A percentile compares a stretch with the other conserved stretches of the same genome.
These are phyloP conservation scores for Casuarina cunninghamiana DNA, from an alignment of 306 rosid species.

Conservation along the genomic window DNA sequence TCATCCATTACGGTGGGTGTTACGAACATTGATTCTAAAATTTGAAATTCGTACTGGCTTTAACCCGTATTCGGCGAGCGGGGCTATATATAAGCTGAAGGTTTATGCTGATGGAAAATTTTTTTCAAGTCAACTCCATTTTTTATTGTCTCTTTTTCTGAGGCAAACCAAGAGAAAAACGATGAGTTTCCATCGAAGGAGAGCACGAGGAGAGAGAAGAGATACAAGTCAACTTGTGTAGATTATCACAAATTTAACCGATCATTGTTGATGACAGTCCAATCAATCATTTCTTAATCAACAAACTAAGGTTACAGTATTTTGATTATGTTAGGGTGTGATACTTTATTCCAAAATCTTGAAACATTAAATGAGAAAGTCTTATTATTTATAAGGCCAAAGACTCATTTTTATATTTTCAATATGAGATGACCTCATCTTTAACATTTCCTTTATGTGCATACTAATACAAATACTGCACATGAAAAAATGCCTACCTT, in stretches of 20 bases:
- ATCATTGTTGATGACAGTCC: conserved; percentile 29
- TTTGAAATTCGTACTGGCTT: conserved; percentile 8
- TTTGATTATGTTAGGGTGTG: conserved; percentile 1
- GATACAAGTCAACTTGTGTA: conserved; percentile 20
- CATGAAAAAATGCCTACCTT: too few species aligned
- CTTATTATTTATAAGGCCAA: too few species aligned
- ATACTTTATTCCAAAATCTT: too few species aligned
- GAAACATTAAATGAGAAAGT: too few species aligned
- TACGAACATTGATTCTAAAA: conserved; percentile 12
- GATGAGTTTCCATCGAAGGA: too few species aligned
- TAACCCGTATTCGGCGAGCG: conserved; percentile 16
- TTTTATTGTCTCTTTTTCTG: too few species aligned
- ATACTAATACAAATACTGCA: too few species aligned
- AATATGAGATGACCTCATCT: too few species aligned
- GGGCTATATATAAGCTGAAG: conserved; percentile 33
- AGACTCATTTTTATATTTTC: too few species aligned
- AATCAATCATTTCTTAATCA: neutral
- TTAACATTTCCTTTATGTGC: too few species aligned
- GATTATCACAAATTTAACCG: conserved; percentile 33
- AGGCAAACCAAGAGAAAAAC: too few species aligned
- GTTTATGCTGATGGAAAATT: conserved; percentile 14
- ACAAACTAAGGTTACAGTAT: conserved; percentile 18
- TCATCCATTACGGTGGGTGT: conserved; percentile 37
- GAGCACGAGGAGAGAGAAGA: neutral
- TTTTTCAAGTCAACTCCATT: conserved; percentile 3